Evolutionary conservation across 305 asterid species (phyloP).

Genomic region (Withania somnifera): DNA sequence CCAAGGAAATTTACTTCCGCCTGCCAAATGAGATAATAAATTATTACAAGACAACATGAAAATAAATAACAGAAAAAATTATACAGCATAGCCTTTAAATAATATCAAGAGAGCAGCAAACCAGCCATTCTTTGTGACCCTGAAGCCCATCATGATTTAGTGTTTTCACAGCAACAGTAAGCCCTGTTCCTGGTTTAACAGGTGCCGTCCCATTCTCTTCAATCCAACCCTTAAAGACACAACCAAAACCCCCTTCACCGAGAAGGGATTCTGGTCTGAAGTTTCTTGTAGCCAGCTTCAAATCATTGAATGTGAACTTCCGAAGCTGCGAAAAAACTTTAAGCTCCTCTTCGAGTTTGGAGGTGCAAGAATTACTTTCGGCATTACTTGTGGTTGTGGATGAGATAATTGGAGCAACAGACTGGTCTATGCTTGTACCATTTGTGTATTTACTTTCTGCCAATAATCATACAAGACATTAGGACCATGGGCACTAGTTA

Average conservation of each 20-base stretch:
- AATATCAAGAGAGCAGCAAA: conserved; percentile 19
- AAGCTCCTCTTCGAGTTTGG: conserved; percentile 57
- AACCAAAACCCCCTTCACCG: conserved; percentile 81
- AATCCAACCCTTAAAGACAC: conserved; percentile 77
- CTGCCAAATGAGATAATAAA: conserved; percentile 26
- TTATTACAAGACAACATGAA: not conserved
- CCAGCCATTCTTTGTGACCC: conserved; percentile 95
- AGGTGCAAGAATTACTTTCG: conserved; percentile 49
- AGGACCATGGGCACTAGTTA: not conserved
- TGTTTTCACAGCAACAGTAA: conserved; percentile 78
- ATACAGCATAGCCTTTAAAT: not conserved
- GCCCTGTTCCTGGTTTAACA: conserved; percentile 67
- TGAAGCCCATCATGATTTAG: conserved; percentile 72
- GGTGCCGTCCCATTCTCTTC: conserved; percentile 74
- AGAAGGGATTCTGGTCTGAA: conserved; percentile 74
- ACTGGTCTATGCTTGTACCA: conserved; percentile 34
- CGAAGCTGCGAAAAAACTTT: conserved; percentile 56
- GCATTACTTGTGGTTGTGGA: conserved; percentile 54
- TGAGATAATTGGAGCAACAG: conserved; percentile 29
- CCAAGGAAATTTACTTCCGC: conserved; percentile 69
- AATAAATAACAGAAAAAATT: not conserved
- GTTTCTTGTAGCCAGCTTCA: conserved; percentile 59
- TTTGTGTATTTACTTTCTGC: conserved; percentile 47
- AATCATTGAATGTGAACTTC: conserved; percentile 51
- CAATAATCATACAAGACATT: not conserved